These are phyloP conservation scores for Ophiostoma australiae DNA, from an alignment of 2,329 filamentous ascomycete species.

Conservation along the genomic window DNA sequence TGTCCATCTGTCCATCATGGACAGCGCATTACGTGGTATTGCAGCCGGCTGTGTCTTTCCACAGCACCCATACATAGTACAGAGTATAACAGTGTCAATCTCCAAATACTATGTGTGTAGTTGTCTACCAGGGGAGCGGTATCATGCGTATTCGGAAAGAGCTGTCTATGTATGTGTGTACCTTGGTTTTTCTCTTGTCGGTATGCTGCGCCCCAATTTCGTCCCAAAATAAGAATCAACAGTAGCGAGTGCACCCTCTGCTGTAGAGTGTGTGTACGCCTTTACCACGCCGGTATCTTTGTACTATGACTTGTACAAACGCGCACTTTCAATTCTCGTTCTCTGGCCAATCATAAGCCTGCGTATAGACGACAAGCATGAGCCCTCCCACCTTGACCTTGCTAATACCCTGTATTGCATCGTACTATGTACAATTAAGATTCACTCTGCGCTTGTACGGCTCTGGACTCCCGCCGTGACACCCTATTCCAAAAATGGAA, in stretches of 20 bases:
- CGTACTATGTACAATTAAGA: too few relatives aligned
- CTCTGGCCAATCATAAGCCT: neutral
- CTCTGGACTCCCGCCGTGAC: neutral
- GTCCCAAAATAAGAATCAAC: neutral
- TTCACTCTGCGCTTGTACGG: neutral
- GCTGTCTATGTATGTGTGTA: neutral
- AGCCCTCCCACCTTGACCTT: neutral
- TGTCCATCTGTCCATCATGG: neutral
- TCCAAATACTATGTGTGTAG: too few relatives aligned
- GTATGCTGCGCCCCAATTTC: slow-evolving; percentile 7
- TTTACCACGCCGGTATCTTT: neutral
- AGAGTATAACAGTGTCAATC: neutral
- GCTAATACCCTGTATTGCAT: too few relatives aligned
- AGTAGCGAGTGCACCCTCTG: neutral
- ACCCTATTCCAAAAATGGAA: slow-evolving; percentile 12
- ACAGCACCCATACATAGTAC: neutral
- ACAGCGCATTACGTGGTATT: neutral
- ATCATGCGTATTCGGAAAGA: neutral
- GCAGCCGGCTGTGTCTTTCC: neutral
- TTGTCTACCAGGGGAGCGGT: neutral
- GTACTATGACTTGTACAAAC: neutral
- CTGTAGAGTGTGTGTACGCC: neutral
- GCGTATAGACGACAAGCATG: neutral
- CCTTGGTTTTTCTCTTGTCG: neutral
- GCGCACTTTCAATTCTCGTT: neutral